phyloP scores from a whole-genome alignment of 1,284 basidiomycete genomes.

The Rhodotorula sp. region DNA sequence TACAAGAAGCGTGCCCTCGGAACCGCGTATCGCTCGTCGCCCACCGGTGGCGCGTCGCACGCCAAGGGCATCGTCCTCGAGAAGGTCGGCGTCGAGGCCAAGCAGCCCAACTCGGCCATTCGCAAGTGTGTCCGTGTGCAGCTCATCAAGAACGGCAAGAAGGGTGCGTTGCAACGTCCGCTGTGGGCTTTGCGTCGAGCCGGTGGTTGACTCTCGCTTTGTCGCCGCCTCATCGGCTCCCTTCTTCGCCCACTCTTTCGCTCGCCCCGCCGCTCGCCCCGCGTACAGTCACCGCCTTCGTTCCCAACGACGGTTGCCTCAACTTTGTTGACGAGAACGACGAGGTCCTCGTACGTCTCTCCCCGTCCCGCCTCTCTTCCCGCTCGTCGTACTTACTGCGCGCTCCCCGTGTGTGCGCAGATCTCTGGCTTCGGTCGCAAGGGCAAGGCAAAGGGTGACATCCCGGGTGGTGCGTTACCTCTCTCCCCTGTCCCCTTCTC shows the following conservation, averaged over 20 bases:
- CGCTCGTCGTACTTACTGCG: conserved; percentile 1
- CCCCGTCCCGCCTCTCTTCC: background rate
- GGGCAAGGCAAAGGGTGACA: conserved; percentile 98
- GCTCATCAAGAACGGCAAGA: conserved; percentile 99
- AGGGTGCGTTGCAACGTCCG: conserved; percentile 54
- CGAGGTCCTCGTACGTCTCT: conserved; percentile 18
- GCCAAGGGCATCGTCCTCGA: conserved; percentile 99
- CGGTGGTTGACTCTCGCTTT: conserved; percentile 2
- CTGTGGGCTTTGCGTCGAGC: conserved; percentile 61
- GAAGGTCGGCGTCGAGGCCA: conserved; percentile 80
- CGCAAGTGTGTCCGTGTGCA: conserved; percentile 99
- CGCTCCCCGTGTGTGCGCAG: conserved; percentile 67
- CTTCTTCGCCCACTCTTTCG: too few species aligned
- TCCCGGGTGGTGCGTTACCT: conserved; percentile 76
- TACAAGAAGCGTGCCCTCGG: conserved; percentile 99
- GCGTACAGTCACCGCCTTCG: conserved; percentile 44
- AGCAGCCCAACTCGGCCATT: conserved; percentile 99
- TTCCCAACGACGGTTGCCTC: conserved; percentile 90
- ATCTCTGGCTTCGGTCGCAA: conserved; percentile 99
- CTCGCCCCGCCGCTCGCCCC: too few species aligned
- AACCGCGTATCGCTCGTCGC: conserved; percentile 99
- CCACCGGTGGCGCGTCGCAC: conserved; percentile 98
- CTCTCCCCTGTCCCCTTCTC: background rate
- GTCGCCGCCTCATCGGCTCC: conserved; percentile 9
- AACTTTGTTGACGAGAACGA: conserved; percentile 72